A percentile compares a stretch with the other conserved stretches of the same genome.
These are phyloP conservation scores for Nakaseomyces uthaithaninus DNA, from an alignment of 1,139 yeast genomes.

Conservation along the genomic window DNA sequence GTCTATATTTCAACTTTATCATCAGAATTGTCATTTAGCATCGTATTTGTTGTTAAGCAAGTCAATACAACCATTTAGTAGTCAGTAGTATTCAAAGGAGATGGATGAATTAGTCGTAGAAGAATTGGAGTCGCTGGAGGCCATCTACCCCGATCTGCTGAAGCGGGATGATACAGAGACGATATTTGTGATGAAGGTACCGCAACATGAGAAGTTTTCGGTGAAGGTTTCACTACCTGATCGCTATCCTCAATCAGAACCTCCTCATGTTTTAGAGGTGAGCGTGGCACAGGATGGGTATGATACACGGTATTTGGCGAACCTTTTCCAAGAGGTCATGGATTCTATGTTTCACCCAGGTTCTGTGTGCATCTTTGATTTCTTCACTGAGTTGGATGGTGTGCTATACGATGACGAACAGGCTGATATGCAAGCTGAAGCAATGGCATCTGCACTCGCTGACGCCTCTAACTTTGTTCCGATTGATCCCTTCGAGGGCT, in stretches of 20 bases:
- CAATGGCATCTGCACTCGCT: constrained; percentile 9
- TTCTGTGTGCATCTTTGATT: constrained; percentile 72
- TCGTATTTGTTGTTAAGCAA: no score
- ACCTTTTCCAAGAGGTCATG: constrained; percentile 42
- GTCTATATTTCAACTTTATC: no score
- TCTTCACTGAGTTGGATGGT: constrained; percentile 56
- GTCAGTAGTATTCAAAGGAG: no score
- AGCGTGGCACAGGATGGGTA: constrained; percentile 30
- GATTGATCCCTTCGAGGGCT: constrained; percentile 49
- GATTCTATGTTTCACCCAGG: constrained; percentile 46
- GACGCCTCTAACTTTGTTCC: constrained; percentile 12
- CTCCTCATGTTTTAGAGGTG: constrained; percentile 51
- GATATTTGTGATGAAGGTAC: constrained; percentile 47
- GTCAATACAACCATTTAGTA: no score
- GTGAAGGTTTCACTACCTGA: constrained; percentile 64
- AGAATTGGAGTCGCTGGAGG: constrained; percentile 76
- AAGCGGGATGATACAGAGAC: constrained; percentile 35
- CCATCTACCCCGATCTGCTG: constrained; percentile 70
- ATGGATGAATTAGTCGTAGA: constrained; percentile 34
- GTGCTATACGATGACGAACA: constrained; percentile 37
- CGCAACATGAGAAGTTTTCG: constrained; percentile 50
- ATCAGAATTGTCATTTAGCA: no score
- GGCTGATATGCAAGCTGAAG: constrained; percentile 12
- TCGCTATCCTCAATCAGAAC: constrained; percentile 52
- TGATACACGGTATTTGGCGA: constrained; percentile 41